Base-by-base conservation (phyloP, 192 early-diverging fungal species). In the Coemansia sp. region DNA sequence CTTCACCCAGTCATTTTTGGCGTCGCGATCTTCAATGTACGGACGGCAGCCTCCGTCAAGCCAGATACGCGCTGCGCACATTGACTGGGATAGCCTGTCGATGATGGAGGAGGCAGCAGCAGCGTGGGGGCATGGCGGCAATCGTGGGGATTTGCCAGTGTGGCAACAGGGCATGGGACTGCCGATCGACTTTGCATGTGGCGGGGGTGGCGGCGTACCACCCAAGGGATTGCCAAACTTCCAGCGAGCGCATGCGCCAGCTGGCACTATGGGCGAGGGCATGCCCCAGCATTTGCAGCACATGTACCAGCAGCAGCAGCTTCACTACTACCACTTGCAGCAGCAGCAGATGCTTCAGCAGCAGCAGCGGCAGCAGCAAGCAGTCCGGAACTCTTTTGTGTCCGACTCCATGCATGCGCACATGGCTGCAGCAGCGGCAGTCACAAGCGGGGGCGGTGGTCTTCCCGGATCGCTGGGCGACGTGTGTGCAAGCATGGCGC, bases 31-130 rank as follows among this genome's bases (percentile, higher is more conserved):
- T n/a, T 78, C 76, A 4, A 68, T 78, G 62, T 72, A 72, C 50
- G 76, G 69, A 8, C 53, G 62, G 27, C 76, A 78, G 26, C 76
- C 76, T 34, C 76, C 76, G 18, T 78, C 76, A 15, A 78, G 76
- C 55, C 76, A 78, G 70, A 67, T 78, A 33, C 76, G 76, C 8
- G 76, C 76, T 1, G 76, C 76, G 15, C 76, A 72, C 41, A 78
- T 78, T 15, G 76, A 78, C 55, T 78, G 76, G 76, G 76, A 78
- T 59, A 72, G 69, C 34, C 48, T 72, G 61, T 78, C 76, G 26
- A 70, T 70, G 69, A 54, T 70, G 63, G 76, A 78, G 33, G 76
- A 72, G 53, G 24, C 58, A 18, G 54, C 17, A 44, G 24, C 58
- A 17, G 54, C 17, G 57, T 67, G 56, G 63, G 53, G 32, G 26